Percentiles rank a stretch among this genome's conserved stretches.
Evolutionary conservation across 768 basidiomycete species (phyloP).

Genomic region (Russula sp.): DNA sequence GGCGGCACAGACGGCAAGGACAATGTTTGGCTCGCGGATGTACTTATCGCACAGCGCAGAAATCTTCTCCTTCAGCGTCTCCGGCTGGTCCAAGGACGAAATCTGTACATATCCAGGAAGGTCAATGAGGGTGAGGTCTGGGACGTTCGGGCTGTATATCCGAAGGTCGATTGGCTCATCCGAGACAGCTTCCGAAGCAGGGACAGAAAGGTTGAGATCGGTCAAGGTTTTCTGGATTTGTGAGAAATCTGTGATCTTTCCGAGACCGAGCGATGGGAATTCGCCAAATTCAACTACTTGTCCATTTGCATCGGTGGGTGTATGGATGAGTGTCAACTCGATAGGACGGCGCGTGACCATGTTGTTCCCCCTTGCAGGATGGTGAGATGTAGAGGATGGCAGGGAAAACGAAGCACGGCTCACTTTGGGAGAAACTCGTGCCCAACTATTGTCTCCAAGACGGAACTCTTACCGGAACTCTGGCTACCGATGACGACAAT

Average conservation of each 20-base stretch:
- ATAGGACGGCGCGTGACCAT: constrained; percentile 99
- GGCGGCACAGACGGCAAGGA: constrained; percentile 97
- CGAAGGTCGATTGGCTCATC: constrained; percentile 94
- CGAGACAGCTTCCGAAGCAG: constrained; percentile 84
- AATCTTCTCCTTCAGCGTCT: constrained; percentile 90
- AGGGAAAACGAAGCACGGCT: constrained; percentile 28
- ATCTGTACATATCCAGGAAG: constrained; percentile 97
- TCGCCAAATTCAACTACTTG: constrained; percentile 79
- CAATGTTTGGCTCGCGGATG: constrained; percentile 99
- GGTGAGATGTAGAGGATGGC: constrained; percentile 1
- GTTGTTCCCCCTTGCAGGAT: constrained; percentile 74
- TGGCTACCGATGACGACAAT: constrained; percentile 99
- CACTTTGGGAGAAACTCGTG: constrained; percentile 98
- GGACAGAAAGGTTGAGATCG: constrained; percentile 92
- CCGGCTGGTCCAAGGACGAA: constrained; percentile 91
- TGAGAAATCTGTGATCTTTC: constrained; percentile 86
- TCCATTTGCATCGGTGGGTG: constrained; percentile 52
- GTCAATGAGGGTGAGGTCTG: constrained; percentile 96
- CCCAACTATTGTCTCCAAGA: constrained; percentile 94
- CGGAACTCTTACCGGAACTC: constrained; percentile 97
- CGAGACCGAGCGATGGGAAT: constrained; percentile 84
- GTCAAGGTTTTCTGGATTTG: constrained; percentile 88
- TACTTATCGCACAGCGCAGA: constrained; percentile 86
- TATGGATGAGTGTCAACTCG: constrained; percentile 94
- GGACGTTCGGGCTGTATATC: constrained; percentile 92